These are phyloP conservation scores for Paralagenidium karlingii DNA, from an alignment of 352 stramenopile species.

Conservation along the genomic window DNA sequence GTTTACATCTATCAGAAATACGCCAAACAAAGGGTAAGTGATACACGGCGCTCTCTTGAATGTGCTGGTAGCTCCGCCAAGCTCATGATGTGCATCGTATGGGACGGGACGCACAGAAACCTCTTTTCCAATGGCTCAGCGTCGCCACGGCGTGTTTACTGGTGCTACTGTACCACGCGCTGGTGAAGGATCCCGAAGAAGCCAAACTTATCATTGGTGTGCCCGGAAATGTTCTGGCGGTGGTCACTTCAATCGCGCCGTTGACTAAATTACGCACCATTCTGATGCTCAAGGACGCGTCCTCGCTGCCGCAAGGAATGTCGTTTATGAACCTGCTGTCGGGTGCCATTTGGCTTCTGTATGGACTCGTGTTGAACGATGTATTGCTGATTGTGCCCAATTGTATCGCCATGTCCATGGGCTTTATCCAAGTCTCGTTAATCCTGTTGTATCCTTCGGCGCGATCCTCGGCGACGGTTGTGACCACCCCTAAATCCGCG, in stretches of 20 bases:
- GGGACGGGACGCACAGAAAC: no score
- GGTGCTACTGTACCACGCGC: constrained; percentile 37
- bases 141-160: constrained; percentile 32
- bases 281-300: constrained; percentile 43
- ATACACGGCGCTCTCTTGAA: no score
- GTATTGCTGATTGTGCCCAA: constrained; percentile 57
- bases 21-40: constrained; percentile 17
- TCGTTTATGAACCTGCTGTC: constrained; percentile 66
- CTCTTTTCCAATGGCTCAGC: constrained; percentile 23
- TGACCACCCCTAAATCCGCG: no score
- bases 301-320: constrained; percentile 61
- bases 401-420: constrained; percentile 51
- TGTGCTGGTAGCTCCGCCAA: background rate
- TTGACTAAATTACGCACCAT: constrained; percentile 61
- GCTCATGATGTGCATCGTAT: no score
- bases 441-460: constrained; percentile 34
- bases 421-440: constrained; percentile 53
- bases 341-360: constrained; percentile 47
- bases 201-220: constrained; percentile 56
- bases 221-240: constrained; percentile 53
- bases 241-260: constrained; percentile 55
- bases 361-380: constrained; percentile 54
- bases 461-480: no score
- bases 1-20: constrained; percentile 57
- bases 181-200: constrained; percentile 22